Percentiles rank a stretch among this genome's conserved stretches.
Evolutionary conservation across 139 green algal species (phyloP).

Genomic region (Trebouxia sp.): DNA sequence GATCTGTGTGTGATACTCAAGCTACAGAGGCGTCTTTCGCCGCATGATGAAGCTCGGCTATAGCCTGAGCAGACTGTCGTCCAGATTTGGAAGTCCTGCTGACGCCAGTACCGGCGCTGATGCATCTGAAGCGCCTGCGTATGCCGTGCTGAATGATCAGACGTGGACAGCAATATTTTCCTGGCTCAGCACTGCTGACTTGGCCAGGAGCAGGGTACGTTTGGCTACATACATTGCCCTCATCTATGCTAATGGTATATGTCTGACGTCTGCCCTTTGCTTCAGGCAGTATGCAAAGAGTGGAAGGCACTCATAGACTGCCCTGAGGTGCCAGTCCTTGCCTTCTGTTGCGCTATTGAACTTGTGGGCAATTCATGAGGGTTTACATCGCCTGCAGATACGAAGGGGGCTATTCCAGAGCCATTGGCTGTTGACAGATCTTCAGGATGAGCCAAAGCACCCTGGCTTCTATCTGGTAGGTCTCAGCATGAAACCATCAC

Average conservation of each 20-base stretch:
- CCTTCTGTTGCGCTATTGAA: neutral
- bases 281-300: neutral
- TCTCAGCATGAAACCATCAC: no score
- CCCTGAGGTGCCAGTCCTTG: neutral
- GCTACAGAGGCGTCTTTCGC: neutral
- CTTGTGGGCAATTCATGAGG: neutral
- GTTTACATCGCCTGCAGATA: neutral
- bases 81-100: neutral
- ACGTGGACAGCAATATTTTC: constrained; percentile 21
- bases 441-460: constrained; percentile 2
- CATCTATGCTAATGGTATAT: neutral
- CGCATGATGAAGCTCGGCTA: neutral
- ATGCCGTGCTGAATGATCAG: constrained; percentile 13
- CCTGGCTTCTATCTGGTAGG: constrained; percentile 16
- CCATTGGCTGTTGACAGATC: constrained; percentile 7
- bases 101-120: no score
- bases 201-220: constrained; percentile 2
- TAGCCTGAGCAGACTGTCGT: neutral
- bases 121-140: neutral
- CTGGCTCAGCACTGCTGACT: constrained; percentile 2
- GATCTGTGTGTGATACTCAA: neutral
- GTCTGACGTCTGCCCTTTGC: neutral
- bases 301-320: constrained; percentile 18
- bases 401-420: neutral
- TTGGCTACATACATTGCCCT: no score